These are phyloP conservation scores for Bolboschoenus planiculmis DNA, from an alignment of 176 grass and related monocot species.

Conservation along the genomic window DNA sequence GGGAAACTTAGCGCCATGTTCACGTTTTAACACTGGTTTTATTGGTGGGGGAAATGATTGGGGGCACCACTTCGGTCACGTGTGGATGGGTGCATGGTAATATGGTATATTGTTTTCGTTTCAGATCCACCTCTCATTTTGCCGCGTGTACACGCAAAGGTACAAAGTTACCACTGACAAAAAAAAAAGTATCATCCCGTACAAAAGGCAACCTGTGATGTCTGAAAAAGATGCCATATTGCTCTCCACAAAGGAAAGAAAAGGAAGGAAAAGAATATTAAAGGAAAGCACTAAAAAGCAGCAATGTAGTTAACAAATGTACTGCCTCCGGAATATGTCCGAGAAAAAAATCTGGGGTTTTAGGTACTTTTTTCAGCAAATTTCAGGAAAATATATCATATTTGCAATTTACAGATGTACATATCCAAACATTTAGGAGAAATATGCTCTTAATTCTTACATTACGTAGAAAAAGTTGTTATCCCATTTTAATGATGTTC, in stretches of 20 bases:
- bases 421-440: background rate
- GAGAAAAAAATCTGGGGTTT: background rate
- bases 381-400: background rate
- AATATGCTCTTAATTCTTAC: background rate
- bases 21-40: slow-evolving; percentile 1
- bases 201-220: background rate
- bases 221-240: background rate
- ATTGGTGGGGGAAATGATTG: slow-evolving; percentile 8
- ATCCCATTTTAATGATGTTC: background rate
- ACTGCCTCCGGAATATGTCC: background rate
- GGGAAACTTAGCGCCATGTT: background rate
- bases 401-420: background rate
- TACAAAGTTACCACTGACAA: background rate
- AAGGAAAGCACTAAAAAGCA: background rate
- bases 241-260: background rate
- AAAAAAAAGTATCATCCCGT: background rate
- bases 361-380: background rate
- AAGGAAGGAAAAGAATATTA: background rate
- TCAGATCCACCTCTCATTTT: slow-evolving; percentile 15
- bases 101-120: background rate
- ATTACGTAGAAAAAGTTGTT: background rate
- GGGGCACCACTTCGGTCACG: background rate
- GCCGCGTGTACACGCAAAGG: slow-evolving; percentile 6
- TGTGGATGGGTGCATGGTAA: slow-evolving; percentile 2
- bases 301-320: background rate